Evolutionary conservation across 257 asterid species (phyloP).

Genomic region (Nyctanthes arbortristis): DNA sequence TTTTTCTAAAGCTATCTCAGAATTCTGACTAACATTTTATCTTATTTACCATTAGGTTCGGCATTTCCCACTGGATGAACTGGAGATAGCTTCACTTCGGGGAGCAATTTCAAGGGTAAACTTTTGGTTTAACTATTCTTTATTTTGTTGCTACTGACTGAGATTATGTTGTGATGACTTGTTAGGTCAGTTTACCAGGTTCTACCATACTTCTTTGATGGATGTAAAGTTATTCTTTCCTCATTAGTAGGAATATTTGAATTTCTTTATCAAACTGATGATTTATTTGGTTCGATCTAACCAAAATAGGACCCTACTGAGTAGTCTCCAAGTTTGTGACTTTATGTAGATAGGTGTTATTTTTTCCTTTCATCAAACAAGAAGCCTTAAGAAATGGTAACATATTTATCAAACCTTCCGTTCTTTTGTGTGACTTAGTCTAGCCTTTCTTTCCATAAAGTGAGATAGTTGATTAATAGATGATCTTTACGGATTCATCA

Average conservation of each 20-base stretch:
- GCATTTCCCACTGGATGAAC: conserved; percentile 91
- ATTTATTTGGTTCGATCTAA: conserved; percentile 11
- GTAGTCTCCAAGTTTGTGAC: not conserved
- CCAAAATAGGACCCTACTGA: not conserved
- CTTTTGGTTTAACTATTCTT: conserved; percentile 17
- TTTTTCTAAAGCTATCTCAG: conserved; percentile 15
- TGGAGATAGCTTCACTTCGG: conserved; percentile 97
- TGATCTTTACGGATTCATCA: conserved; percentile 17
- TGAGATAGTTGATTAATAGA: not conserved
- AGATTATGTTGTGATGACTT: not conserved
- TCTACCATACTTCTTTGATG: conserved; percentile 21
- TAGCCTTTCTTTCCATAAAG: not conserved
- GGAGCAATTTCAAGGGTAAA: conserved; percentile 91
- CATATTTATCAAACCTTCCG: conserved; percentile 14
- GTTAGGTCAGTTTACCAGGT: conserved; percentile 10
- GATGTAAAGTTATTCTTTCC: conserved; percentile 14
- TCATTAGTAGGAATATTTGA: conserved; percentile 1
- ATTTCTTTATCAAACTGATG: conserved; percentile 3
- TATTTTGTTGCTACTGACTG: conserved; percentile 19
- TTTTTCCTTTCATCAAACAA: conserved; percentile 15
- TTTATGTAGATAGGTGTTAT: conserved; percentile 10
- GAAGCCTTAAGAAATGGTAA: conserved; percentile 1
- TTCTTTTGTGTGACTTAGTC: conserved; percentile 18
- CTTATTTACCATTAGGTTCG: conserved; percentile 67
- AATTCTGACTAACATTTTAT: conserved; percentile 17